These are phyloP conservation scores for Panaeolus cyanescens DNA, from an alignment of 768 basidiomycete species.

Conservation along the genomic window DNA sequence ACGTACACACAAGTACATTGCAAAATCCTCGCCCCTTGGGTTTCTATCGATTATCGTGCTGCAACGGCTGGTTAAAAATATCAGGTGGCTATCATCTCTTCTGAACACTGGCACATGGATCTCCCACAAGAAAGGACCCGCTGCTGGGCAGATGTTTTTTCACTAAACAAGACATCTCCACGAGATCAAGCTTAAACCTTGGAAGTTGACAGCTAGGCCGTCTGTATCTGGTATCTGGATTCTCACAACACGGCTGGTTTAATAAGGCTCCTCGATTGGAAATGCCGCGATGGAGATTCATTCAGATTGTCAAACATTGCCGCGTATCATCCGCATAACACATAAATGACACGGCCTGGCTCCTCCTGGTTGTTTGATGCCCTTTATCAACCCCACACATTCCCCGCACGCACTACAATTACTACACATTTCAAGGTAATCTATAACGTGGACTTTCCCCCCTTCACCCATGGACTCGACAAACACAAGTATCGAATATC, in stretches of 20 bases:
- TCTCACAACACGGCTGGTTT: not conserved
- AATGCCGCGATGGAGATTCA: not conserved
- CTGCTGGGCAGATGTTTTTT: not conserved
- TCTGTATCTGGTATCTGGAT: not conserved
- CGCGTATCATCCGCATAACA: not conserved
- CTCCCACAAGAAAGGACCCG: not conserved
- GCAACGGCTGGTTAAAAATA: too few relatives aligned
- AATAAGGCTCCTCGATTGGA: not conserved
- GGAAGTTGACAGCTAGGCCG: not conserved
- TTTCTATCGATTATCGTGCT: too few relatives aligned
- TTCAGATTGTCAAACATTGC: not conserved
- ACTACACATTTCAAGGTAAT: not conserved
- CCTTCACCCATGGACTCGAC: not conserved
- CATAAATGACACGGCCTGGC: not conserved
- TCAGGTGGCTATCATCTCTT: not conserved
- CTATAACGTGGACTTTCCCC: not conserved
- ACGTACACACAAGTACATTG: not conserved
- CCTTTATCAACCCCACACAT: conserved; percentile 3
- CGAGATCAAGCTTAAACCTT: not conserved
- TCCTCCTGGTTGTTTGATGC: not conserved
- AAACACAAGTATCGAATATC: not conserved
- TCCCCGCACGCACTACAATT: not conserved
- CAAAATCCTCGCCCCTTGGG: too few relatives aligned
- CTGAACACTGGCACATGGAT: not conserved
- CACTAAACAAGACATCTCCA: not conserved